Conservation (phyloP, 495 filamentous ascomycete genomes). For the Penicillium arizonense region DNA sequence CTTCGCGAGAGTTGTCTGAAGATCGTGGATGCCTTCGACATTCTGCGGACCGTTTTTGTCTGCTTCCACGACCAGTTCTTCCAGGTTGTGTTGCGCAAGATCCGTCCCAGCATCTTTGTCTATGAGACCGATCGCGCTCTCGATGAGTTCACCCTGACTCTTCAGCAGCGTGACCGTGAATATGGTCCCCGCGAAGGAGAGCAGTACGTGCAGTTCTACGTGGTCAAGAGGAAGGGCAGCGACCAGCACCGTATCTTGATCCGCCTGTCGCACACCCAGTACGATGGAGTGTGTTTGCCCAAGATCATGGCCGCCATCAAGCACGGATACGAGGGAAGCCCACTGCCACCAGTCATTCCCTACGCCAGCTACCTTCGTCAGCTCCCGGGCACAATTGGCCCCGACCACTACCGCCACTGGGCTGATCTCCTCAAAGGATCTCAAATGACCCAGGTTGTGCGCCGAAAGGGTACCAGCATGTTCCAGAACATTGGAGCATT, state of each 20-base stretch:
- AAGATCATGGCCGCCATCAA: conserved; percentile 56
- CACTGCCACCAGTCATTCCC: conserved; percentile 42
- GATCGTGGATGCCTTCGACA: conserved; percentile 56
- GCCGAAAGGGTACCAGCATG: conserved; percentile 33
- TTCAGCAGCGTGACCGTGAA: conserved; percentile 50
- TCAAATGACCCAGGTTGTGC: conserved; percentile 46
- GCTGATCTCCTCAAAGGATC: conserved; percentile 40
- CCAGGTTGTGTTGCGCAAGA: conserved; percentile 59
- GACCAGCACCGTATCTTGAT: conserved; percentile 59
- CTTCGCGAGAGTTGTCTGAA: conserved; percentile 46
- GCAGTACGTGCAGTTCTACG: conserved; percentile 60
- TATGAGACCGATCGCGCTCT: conserved; percentile 53
- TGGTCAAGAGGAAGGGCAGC: conserved; percentile 49
- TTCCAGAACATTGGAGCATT: conserved; percentile 38
- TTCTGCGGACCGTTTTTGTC: conserved; percentile 69
- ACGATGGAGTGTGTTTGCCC: conserved; percentile 69
- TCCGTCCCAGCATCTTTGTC: conserved; percentile 50
- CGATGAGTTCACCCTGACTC: conserved; percentile 46
- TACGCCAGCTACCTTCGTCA: conserved; percentile 61
- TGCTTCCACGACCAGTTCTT: conserved; percentile 53
- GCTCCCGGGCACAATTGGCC: conserved; percentile 40
- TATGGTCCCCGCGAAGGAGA: conserved; percentile 57
- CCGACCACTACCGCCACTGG: conserved; percentile 57
- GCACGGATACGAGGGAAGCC: conserved; percentile 49
- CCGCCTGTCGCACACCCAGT: conserved; percentile 72